These are phyloP conservation scores for Bipolaris cookei DNA, from an alignment of 2,329 filamentous ascomycete genomes.

Conservation along the genomic window DNA sequence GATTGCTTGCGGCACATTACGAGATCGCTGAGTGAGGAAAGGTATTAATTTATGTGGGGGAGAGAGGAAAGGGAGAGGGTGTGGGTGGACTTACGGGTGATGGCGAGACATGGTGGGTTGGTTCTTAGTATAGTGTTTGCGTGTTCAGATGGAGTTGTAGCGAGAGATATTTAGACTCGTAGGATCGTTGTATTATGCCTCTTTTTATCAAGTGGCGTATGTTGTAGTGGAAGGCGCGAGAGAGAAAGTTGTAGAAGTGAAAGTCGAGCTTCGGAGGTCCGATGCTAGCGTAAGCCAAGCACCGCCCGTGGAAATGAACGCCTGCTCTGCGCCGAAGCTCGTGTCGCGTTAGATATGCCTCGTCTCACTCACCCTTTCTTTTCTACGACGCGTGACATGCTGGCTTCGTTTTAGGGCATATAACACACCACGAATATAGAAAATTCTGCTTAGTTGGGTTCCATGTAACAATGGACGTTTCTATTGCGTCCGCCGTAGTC, in stretches of 20 bases:
- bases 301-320: conserved; percentile 15
- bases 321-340: conserved; percentile 37
- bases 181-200: neutral
- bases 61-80: conserved; percentile 6
- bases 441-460: neutral
- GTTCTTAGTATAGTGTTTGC: neutral
- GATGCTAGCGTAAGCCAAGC: conserved; percentile 17
- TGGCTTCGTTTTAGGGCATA: neutral
- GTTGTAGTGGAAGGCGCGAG: conserved; percentile 21
- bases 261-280: conserved; percentile 18
- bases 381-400: conserved; percentile 3
- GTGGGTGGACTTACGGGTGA: conserved; percentile 72
- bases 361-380: conserved; percentile 1
- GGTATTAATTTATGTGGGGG: conserved; percentile 4
- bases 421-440: neutral
- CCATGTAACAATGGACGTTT: conserved; percentile 43
- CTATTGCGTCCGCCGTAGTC: conserved; percentile 62
- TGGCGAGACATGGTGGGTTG: conserved; percentile 78
- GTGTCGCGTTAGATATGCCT: conserved; percentile 14
- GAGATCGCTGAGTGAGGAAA: conserved; percentile 69
- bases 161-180: neutral
- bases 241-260: conserved; percentile 11
- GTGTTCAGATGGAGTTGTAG: neutral
- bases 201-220: neutral
- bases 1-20: conserved; percentile 99